These are phyloP conservation scores for Phyllosticta citriasiana DNA, from an alignment of 2,329 filamentous ascomycete genomes.

Conservation along the genomic window DNA sequence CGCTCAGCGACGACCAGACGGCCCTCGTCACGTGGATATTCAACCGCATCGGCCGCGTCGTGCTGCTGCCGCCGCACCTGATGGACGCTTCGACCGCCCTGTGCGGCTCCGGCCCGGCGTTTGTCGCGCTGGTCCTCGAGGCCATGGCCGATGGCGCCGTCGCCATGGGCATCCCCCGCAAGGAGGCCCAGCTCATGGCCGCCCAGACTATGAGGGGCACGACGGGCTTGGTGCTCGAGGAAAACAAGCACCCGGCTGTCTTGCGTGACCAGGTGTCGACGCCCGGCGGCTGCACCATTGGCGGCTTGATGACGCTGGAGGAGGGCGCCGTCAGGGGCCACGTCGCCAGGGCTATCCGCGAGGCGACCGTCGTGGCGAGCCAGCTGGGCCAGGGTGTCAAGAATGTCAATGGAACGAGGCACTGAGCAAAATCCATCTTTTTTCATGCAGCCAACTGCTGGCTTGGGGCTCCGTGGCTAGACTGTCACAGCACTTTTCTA, in stretches of 20 bases:
- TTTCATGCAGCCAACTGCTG: no score
- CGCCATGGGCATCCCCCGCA: slow-evolving; percentile 64
- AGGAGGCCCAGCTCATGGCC: slow-evolving; percentile 66
- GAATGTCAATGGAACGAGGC: slow-evolving; percentile 34
- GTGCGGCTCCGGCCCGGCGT: slow-evolving; percentile 65
- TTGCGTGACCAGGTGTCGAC: slow-evolving; percentile 68
- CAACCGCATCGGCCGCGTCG: slow-evolving; percentile 59
- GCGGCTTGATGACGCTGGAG: slow-evolving; percentile 62
- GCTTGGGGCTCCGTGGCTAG: no score
- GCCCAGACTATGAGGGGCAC: slow-evolving; percentile 70
- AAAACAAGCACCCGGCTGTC: slow-evolving; percentile 64
- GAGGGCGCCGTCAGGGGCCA: slow-evolving; percentile 60
- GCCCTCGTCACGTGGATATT: slow-evolving; percentile 66
- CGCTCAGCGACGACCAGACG: slow-evolving; percentile 45
- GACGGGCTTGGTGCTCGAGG: slow-evolving; percentile 55
- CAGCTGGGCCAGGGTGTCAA: slow-evolving; percentile 50
- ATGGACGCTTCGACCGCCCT: slow-evolving; percentile 69
- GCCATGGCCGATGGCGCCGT: slow-evolving; percentile 68
- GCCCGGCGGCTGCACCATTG: slow-evolving; percentile 69
- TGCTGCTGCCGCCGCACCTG: slow-evolving; percentile 53
- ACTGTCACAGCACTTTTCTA: no score
- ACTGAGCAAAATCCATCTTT: slow-evolving; percentile 11
- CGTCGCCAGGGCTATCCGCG: slow-evolving; percentile 57
- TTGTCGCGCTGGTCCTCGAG: slow-evolving; percentile 66
- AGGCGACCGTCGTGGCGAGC: slow-evolving; percentile 60